Evolutionary conservation across 2,329 filamentous ascomycete species (phyloP).

Genomic region (Talaromyces sp.): DNA sequence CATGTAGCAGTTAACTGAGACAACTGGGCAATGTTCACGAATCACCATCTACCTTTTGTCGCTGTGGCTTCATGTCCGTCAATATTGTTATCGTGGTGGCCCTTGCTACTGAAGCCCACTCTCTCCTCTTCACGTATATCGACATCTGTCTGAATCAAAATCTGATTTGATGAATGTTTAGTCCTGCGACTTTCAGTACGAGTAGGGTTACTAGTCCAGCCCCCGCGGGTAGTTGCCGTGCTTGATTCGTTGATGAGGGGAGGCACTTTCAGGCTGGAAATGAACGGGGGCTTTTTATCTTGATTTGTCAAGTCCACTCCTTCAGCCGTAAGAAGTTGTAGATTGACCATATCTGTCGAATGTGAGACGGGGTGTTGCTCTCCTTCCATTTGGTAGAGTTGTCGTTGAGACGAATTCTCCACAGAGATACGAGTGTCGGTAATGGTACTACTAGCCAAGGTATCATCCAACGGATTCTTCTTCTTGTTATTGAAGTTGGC

Average conservation of each 20-base stretch:
- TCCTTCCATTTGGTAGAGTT: neutral
- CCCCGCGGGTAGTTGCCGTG: neutral
- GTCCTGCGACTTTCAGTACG: neutral
- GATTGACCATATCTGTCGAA: neutral
- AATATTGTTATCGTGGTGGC: too few species aligned
- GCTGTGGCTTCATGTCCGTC: too few species aligned
- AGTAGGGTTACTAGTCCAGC: neutral
- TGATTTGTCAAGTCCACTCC: neutral
- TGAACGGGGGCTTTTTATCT: neutral
- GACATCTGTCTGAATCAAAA: neutral
- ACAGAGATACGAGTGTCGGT: neutral
- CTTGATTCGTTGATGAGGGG: neutral
- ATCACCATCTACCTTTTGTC: too few species aligned
- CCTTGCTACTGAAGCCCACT: neutral
- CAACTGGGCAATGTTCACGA: too few species aligned
- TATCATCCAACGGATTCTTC: neutral
- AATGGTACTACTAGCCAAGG: neutral
- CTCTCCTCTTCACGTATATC: neutral
- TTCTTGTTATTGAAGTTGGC: neutral
- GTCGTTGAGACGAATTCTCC: neutral
- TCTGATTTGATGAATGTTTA: neutral
- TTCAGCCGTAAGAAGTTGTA: neutral
- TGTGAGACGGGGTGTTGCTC: neutral
- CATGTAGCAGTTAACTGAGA: too few species aligned
- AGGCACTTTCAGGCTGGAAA: neutral